A percentile compares a stretch with the other conserved stretches of the same genome.
phyloP scores from a whole-genome alignment of 305 asterid genomes.

The Fraxinus albicans region DNA sequence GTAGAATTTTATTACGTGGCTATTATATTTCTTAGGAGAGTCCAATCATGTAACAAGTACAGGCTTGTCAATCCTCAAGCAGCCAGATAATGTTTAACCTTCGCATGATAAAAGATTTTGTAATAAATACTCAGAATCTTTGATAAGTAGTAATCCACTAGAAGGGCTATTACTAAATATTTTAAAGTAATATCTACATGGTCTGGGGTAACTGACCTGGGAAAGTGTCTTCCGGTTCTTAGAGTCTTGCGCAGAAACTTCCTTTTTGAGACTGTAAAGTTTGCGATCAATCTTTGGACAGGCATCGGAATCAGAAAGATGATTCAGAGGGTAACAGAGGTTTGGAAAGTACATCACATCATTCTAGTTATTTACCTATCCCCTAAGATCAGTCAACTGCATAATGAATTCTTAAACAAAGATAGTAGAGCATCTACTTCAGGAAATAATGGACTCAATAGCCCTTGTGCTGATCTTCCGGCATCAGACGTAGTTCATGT shows the following conservation, averaged over 20 bases:
- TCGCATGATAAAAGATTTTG: not conserved
- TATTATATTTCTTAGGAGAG: not conserved
- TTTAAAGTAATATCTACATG: not conserved
- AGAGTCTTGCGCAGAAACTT: slow-evolving; percentile 83
- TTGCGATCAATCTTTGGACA: slow-evolving; percentile 77
- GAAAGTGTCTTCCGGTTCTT: slow-evolving; percentile 90
- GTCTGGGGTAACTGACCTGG: slow-evolving; percentile 54
- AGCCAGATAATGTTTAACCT: not conserved
- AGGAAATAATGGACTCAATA: slow-evolving; percentile 72
- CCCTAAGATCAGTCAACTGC: slow-evolving; percentile 82
- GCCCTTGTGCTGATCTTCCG: slow-evolving; percentile 53
- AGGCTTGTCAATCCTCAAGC: not conserved
- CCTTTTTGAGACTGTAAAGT: slow-evolving; percentile 72
- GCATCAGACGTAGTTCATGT: slow-evolving; percentile 61
- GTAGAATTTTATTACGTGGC: not conserved
- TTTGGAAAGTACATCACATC: slow-evolving; percentile 6
- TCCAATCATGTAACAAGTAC: not conserved
- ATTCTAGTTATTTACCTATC: slow-evolving; percentile 51
- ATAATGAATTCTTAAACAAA: slow-evolving; percentile 72
- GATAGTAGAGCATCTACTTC: slow-evolving; percentile 81
- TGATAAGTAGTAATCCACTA: slow-evolving; percentile 9
- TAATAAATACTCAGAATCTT: not conserved
- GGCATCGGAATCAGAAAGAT: slow-evolving; percentile 27
- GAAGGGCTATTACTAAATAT: not conserved
- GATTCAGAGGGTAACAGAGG: slow-evolving; percentile 15